Evolutionary conservation across 2,329 filamentous ascomycete species (phyloP), one percentile per base, ranked within the genome.

Genomic region (Hortaea sp.): DNA sequence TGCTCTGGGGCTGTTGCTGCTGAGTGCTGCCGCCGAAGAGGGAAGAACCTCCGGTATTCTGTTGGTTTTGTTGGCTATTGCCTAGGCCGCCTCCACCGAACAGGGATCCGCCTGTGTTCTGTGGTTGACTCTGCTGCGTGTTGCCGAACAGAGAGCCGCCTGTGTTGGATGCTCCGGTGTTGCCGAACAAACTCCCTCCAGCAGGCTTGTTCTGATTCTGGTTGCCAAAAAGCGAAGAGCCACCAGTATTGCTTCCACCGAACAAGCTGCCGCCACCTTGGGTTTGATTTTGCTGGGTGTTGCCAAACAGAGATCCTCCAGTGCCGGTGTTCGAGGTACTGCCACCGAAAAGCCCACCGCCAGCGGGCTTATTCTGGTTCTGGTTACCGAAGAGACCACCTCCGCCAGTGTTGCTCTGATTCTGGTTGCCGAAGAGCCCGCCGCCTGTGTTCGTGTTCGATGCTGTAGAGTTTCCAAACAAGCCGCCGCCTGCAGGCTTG

Each of bases 391-490:
- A 56, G 9, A 54, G 42, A 29, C 51, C 50, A 12, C 53, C 45
- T 20, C 20, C 20, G 37, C 52, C 69, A 28, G 27, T 31, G 41
- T 47, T 48, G 30, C 29, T 41, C 3, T 75, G 56, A 28, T 56
- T 53, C 38, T 41, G 87, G 50, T 84, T 94, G 32, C 89, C 92
- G 63, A 79, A 87, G 10, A 68, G 53, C 39, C 66, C 61, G 11
- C 55, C 53, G 5, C 52, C 51, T 55, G 48, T 46, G 52, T 48
- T 62, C 58, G 40, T 61, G 29, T 56, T 57, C 27, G 54, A 50
- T 30, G 52, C 58, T 12, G 46, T 39, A 6, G 29, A 59, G 34
- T 41, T 48, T 47, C 67, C 65, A 45, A 61, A 61, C 4, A 61
- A 44, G 29, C 70, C 66, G 27, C 62, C 57, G 31, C 60, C 54